These are phyloP conservation scores for Alternaria conjuncta DNA, from an alignment of 2,329 filamentous ascomycete genomes.

Conservation along the genomic window DNA sequence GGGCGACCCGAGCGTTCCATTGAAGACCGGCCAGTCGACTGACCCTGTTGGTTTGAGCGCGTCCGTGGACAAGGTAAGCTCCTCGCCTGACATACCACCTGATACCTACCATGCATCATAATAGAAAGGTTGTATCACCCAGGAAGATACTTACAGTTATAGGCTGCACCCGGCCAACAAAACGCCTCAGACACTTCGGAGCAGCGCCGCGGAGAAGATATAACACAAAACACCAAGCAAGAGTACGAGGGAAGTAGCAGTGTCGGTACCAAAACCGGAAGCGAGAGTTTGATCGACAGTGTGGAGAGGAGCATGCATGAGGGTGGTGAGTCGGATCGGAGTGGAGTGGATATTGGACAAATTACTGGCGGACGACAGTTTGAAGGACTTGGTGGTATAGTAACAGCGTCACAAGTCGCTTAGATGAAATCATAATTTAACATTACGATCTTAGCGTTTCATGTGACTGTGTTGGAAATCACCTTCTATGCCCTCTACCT, in stretches of 20 bases:
- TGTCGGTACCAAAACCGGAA: constrained; percentile 15
- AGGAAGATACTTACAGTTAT: background rate
- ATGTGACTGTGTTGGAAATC: background rate
- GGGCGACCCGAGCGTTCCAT: constrained; percentile 10
- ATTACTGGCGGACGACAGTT: background rate
- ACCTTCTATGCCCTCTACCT: background rate
- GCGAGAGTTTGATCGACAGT: constrained; percentile 21
- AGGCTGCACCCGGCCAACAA: constrained; percentile 6
- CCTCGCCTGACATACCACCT: background rate
- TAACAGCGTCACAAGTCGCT: background rate
- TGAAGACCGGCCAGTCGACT: constrained; percentile 4
- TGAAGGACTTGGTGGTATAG: background rate
- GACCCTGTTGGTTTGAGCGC: constrained; percentile 6
- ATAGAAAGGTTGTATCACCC: background rate
- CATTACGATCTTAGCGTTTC: fast-evolving
- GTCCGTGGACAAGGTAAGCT: constrained; percentile 13
- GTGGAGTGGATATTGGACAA: constrained; percentile 4
- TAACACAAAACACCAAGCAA: constrained; percentile 9
- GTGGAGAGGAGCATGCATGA: constrained; percentile 19
- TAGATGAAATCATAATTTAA: background rate
- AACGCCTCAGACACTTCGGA: constrained; percentile 18
- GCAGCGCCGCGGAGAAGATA: constrained; percentile 13
- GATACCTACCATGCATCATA: background rate
- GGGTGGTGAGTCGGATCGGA: constrained; percentile 8
- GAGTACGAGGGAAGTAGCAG: constrained; percentile 2